Evolutionary conservation across 352 stramenopile genomes (phyloP), one percentile per base, ranked within the genome.

Genomic region (Pilasporangium apinafurcum): DNA sequence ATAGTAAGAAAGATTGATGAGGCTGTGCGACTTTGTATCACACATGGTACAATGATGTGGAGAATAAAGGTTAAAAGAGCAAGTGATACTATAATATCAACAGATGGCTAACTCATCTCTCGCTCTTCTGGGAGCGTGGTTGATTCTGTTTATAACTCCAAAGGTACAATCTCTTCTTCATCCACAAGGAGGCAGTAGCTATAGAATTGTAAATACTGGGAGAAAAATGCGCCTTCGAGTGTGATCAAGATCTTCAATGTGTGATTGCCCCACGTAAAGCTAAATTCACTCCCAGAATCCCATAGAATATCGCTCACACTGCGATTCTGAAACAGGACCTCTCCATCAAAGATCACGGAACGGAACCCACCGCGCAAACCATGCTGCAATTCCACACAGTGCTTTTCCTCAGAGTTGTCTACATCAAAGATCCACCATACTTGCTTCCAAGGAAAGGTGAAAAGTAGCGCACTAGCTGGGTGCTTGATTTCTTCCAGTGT

Each of bases 361-460:
- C 77, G 77, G 42, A 86, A 92, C 13, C 79, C 79, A 22, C 79
- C 76, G 17, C 76, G 76, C 6, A 92, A 58, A 14, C 73, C 79
- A 41, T 92, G 79, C 55, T 92, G 79, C 44, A 92, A 31, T 49
- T 92, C 79, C 22, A 92, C 65, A 22, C 62, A 78, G 59, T 89
- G 69, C 30, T 53, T 59, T 41, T 76, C 72, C 22, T 66, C 69
- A 17, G 49, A 64, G 5, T 53, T 60, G 28, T 80, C 59, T 42
- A 83, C 38, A 48, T 79, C 68, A 32, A 92, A 79, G 39, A 88
- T 75, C 80, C 80, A 92, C 80, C 80, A 92, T 30, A 89, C 58
- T 44, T 92, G 80, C 45, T 92, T 92, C 80, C 80, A 92, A 33
- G 80, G 80, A 44, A 92, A 92, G 26, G 80, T 92, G 44, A 88